Conservation (phyloP, 345 rosid species). For the Raphanus raphanistrum region DNA sequence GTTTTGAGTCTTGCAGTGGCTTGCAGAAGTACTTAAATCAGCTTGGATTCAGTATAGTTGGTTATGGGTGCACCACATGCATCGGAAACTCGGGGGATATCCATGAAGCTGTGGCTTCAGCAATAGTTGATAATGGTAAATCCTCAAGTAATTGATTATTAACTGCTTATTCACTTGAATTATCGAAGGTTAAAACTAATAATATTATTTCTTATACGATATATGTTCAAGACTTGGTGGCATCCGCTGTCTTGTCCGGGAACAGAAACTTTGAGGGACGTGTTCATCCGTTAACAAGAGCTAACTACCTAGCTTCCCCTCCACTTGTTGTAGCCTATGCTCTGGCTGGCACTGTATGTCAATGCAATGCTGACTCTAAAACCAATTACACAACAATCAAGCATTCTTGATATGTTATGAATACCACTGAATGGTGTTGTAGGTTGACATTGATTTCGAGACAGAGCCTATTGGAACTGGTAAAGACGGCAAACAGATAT, state of each 20-base stretch:
- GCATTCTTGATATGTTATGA: not conserved
- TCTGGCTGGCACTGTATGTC: slow-evolving; percentile 90
- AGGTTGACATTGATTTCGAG: slow-evolving; percentile 97
- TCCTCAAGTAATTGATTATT: not conserved
- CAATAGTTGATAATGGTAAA: slow-evolving; percentile 71
- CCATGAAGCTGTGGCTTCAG: slow-evolving; percentile 75
- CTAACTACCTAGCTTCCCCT: slow-evolving; percentile 99
- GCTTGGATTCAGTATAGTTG: slow-evolving; percentile 79
- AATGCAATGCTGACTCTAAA: slow-evolving; percentile 2
- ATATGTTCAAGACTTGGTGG: slow-evolving; percentile 69
- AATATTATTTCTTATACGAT: slow-evolving; percentile 3
- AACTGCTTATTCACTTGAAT: slow-evolving; percentile 12
- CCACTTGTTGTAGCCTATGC: slow-evolving; percentile 99
- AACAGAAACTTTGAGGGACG: slow-evolving; percentile 98
- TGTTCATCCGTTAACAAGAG: slow-evolving; percentile 98
- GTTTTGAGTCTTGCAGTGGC: slow-evolving; percentile 54
- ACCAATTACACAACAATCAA: slow-evolving; percentile 4
- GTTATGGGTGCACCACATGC: slow-evolving; percentile 95
- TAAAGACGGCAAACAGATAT: slow-evolving; percentile 80
- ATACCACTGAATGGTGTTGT: not conserved
- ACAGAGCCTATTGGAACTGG: slow-evolving; percentile 90
- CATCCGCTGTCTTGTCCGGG: slow-evolving; percentile 94
- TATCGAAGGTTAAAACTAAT: slow-evolving; percentile 4
- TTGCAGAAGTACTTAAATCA: slow-evolving; percentile 78
- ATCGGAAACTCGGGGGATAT: slow-evolving; percentile 94